A percentile compares a stretch with the other conserved stretches of the same genome.
Conservation (phyloP, 306 rosid species). For the Vachellia pachyceras region DNA sequence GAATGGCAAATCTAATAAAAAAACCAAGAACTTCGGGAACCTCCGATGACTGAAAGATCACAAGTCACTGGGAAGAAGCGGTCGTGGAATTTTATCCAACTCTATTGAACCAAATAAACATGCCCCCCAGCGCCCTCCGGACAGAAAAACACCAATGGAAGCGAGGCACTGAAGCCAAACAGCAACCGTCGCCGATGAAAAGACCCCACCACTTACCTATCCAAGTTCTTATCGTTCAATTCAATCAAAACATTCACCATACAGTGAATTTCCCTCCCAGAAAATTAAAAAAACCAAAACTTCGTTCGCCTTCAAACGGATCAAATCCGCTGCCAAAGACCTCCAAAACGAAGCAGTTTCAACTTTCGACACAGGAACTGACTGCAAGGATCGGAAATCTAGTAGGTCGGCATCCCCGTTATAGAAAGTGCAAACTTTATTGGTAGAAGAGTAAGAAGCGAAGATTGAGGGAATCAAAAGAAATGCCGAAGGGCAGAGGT, state of each 20-base stretch:
- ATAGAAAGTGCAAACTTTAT: neutral
- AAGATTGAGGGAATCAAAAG: neutral
- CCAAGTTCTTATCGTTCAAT: constrained; percentile 24
- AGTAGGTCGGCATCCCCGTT: neutral
- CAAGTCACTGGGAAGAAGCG: neutral
- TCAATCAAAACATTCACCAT: neutral
- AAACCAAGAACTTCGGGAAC: neutral
- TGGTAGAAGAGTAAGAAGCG: neutral
- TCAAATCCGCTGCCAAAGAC: neutral
- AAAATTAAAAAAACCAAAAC: neutral
- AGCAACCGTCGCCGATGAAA: neutral
- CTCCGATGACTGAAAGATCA: neutral
- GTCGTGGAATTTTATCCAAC: neutral
- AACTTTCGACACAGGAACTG: neutral
- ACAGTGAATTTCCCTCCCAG: constrained; percentile 6
- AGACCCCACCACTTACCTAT: neutral
- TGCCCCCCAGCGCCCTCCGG: neutral
- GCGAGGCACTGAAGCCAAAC: neutral
- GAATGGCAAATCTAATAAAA: constrained; percentile 10
- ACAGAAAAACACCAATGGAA: neutral
- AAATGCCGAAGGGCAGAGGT: neutral
- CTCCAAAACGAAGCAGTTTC: neutral
- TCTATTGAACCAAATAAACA: neutral
- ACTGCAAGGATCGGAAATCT: neutral
- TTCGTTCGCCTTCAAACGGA: neutral